Conservation (phyloP, 192 early-diverging fungal genomes). For the Rhizophagus sp. region DNA sequence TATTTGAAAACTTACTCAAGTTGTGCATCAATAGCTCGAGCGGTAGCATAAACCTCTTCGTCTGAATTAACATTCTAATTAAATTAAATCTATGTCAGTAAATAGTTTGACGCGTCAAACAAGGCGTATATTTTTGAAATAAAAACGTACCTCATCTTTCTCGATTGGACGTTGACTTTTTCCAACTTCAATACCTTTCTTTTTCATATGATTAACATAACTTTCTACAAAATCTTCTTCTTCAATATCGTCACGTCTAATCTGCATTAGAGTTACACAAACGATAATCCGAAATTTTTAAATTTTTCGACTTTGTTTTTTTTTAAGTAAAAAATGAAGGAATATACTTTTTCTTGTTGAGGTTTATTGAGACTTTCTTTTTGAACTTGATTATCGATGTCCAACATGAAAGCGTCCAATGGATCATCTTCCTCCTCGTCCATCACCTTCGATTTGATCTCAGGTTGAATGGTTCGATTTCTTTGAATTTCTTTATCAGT, state of each 20-base stretch:
- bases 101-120: neutral
- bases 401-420: slow-evolving; percentile 84
- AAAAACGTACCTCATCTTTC: slow-evolving; percentile 47
- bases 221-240: slow-evolving; percentile 78
- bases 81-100: neutral
- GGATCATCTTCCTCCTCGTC: slow-evolving; percentile 60
- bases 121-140: neutral
- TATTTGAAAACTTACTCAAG: slow-evolving; percentile 39
- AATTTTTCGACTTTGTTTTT: neutral
- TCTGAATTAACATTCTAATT: slow-evolving; percentile 68
- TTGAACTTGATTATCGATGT: slow-evolving; percentile 57
- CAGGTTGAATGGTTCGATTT: neutral
- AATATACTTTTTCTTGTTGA: slow-evolving; percentile 47
- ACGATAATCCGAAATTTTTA: neutral
- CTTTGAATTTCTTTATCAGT: neutral
- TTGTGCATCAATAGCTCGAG: slow-evolving; percentile 62
- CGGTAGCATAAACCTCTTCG: slow-evolving; percentile 84
- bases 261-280: slow-evolving; percentile 33
- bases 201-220: slow-evolving; percentile 75
- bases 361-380: slow-evolving; percentile 45
- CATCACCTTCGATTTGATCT: neutral
- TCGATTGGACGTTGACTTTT: slow-evolving; percentile 44
- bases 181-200: slow-evolving; percentile 74
- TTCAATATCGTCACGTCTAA: slow-evolving; percentile 65
- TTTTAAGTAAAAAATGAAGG: neutral